phyloP scores from a whole-genome alignment of 345 rosid species.

The Anastatica hierochuntica region DNA sequence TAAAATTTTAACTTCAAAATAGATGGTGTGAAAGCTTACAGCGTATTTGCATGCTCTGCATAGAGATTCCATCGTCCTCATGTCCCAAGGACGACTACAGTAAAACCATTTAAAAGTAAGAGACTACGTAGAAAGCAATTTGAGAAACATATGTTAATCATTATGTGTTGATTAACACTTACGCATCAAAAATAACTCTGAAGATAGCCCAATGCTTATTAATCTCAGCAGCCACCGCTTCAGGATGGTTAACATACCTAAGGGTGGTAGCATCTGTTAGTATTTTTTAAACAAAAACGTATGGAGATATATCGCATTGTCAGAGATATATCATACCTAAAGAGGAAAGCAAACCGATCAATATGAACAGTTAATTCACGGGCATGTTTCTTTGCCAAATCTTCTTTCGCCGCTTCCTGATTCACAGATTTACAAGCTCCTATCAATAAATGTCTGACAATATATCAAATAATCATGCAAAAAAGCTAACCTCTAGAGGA shows the following conservation, averaged over 20 bases:
- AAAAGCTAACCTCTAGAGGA: constrained; percentile 64
- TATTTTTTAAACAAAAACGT: constrained; percentile 7
- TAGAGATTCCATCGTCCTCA: constrained; percentile 98
- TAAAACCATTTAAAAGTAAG: constrained; percentile 20
- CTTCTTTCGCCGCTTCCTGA: constrained; percentile 70
- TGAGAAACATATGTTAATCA: constrained; percentile 1
- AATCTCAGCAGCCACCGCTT: constrained; percentile 90
- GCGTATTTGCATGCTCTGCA: constrained; percentile 99
- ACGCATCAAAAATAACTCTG: constrained; percentile 85
- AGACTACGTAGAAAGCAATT: constrained; percentile 3
- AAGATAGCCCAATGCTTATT: constrained; percentile 91
- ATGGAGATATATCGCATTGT: not conserved
- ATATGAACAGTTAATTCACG: constrained; percentile 88
- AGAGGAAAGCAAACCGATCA: constrained; percentile 92
- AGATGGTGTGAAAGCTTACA: constrained; percentile 42
- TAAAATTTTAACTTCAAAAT: not conserved
- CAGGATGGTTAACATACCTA: constrained; percentile 94
- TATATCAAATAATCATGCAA: constrained; percentile 4
- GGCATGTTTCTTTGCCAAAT: constrained; percentile 77
- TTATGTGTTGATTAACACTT: constrained; percentile 27
- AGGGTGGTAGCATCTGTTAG: constrained; percentile 19
- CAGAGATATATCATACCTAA: constrained; percentile 48
- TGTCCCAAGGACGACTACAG: constrained; percentile 99
- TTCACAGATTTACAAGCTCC: constrained; percentile 5
- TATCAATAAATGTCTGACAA: not conserved